Conservation (phyloP, 2,329 filamentous ascomycete genomes). For the Ophiostoma pallidulum region DNA sequence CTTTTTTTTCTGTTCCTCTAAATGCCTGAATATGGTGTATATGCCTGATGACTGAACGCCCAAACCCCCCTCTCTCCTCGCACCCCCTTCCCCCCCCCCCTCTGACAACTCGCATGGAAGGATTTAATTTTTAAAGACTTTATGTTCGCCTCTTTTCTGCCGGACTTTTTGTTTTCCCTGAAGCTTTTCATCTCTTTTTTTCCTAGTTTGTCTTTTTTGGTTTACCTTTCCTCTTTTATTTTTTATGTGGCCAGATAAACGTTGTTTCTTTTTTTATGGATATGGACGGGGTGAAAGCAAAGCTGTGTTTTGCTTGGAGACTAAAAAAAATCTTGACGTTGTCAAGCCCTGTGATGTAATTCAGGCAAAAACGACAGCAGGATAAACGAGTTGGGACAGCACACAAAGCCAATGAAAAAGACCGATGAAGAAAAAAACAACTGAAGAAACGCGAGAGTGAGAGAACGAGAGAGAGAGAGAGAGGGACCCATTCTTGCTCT, state of each 20-base stretch:
- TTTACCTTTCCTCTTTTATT: not conserved
- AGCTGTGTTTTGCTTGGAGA: conserved; percentile 1
- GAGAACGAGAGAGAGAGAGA: conserved; percentile 6
- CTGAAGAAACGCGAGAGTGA: too few species aligned
- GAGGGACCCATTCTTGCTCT: not conserved
- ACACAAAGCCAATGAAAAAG: not conserved
- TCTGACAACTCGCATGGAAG: conserved; percentile 19
- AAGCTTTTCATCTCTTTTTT: too few species aligned
- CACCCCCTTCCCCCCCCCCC: too few species aligned
- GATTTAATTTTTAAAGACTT: conserved; percentile 18
- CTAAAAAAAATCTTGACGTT: not conserved
- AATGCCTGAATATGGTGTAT: conserved; percentile 18
- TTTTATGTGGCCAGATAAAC: conserved; percentile 11
- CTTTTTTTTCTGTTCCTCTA: conserved; percentile 9
- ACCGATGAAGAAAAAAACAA: too few species aligned
- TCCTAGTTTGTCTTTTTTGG: not conserved
- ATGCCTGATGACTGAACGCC: conserved; percentile 19
- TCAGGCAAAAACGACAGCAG: conserved; percentile 1
- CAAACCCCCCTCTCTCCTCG: conserved; percentile 6
- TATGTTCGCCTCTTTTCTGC: conserved; percentile 4
- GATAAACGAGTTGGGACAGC: not conserved
- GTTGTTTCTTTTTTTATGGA: conserved; percentile 1
- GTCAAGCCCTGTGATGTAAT: conserved; percentile 11
- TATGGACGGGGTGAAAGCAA: not conserved
- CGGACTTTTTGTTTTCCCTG: conserved; percentile 2